These are phyloP conservation scores for Heliosperma pusillum DNA, from an alignment of 148 eudicot genomes.

Conservation along the genomic window DNA sequence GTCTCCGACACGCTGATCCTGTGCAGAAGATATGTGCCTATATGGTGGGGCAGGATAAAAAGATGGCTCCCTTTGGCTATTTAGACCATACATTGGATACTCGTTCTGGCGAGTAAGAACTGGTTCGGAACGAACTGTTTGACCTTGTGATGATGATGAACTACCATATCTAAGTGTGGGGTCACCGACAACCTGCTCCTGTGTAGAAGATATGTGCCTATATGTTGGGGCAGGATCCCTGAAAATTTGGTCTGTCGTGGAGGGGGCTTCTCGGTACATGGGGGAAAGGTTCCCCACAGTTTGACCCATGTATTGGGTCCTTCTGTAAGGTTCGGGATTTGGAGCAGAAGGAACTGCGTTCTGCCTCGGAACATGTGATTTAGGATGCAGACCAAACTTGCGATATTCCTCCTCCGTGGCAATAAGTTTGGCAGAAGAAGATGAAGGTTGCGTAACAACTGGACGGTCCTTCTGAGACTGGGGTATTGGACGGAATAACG, in stretches of 20 bases:
- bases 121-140: slow-evolving; percentile 21
- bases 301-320: slow-evolving; percentile 26
- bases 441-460: slow-evolving; percentile 18
- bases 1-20: slow-evolving; percentile 2
- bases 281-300: slow-evolving; percentile 19
- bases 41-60: background rate
- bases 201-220: background rate
- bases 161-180: slow-evolving; percentile 17
- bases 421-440: slow-evolving; percentile 28
- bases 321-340: slow-evolving; percentile 26
- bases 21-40: background rate
- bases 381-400: slow-evolving; percentile 45
- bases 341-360: slow-evolving; percentile 16
- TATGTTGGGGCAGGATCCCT: background rate
- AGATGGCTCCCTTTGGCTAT: slow-evolving; percentile 27
- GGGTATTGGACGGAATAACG: slow-evolving; percentile 44
- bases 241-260: slow-evolving; percentile 16
- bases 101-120: slow-evolving; percentile 40
- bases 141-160: slow-evolving; percentile 17
- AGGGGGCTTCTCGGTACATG: slow-evolving; percentile 15
- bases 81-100: slow-evolving; percentile 45
- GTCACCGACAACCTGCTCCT: background rate
- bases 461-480: slow-evolving; percentile 27
- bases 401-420: slow-evolving; percentile 50
- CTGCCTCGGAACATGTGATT: slow-evolving; percentile 21